Evolutionary conservation across 1,284 basidiomycete species (phyloP).

Genomic region (Cryptococcus hybrid): DNA sequence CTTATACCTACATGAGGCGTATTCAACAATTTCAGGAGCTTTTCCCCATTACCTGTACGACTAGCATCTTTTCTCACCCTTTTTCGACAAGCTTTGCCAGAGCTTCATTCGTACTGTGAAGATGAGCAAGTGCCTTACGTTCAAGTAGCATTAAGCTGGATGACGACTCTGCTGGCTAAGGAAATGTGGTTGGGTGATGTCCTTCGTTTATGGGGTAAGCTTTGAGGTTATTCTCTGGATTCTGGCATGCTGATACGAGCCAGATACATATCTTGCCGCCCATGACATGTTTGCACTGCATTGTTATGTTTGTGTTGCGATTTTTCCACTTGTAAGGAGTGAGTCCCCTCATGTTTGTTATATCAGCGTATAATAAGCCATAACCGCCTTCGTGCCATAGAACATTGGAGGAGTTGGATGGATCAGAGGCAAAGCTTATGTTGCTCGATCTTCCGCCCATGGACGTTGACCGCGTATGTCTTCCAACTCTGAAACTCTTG

Average conservation of each 20-base stretch:
- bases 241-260: not conserved
- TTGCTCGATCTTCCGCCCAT: conserved; percentile 46
- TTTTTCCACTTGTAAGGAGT: conserved; percentile 47
- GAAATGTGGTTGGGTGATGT: conserved; percentile 49
- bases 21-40: conserved; percentile 14
- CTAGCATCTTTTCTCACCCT: conserved; percentile 43
- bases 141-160: conserved; percentile 44
- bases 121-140: conserved; percentile 48
- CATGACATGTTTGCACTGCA: conserved; percentile 47
- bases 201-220: conserved; percentile 45
- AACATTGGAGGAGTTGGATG: conserved; percentile 45
- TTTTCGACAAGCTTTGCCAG: conserved; percentile 41
- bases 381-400: conserved; percentile 8
- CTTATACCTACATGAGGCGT: not conserved
- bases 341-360: conserved; percentile 3
- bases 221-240: not conserved
- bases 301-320: conserved; percentile 48
- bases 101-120: conserved; percentile 47
- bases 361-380: too few relatives aligned
- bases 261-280: conserved; percentile 45
- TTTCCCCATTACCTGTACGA: conserved; percentile 43
- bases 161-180: conserved; percentile 38
- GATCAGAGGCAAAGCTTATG: conserved; percentile 46
- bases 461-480: conserved; percentile 44
- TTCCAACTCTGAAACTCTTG: not conserved